Conservation (phyloP, 2,329 filamentous ascomycete species). For the Mycogone perniciosa region DNA sequence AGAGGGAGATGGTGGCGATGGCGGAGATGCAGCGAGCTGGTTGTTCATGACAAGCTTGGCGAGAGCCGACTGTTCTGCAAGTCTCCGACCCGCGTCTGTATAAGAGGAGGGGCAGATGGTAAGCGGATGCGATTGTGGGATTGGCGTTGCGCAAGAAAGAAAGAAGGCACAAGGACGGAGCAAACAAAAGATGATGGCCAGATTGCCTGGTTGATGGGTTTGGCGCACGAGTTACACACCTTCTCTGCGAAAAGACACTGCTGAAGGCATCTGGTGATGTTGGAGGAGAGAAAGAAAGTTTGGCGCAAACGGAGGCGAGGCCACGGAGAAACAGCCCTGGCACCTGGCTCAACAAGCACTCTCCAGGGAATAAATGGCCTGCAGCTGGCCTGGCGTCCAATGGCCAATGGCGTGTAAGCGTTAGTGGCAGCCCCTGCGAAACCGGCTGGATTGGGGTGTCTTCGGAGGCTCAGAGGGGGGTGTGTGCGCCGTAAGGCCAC, state of each 20-base stretch:
- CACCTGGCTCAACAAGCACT: conserved; percentile 1
- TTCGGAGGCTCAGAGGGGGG: not conserved
- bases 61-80: conserved; percentile 36
- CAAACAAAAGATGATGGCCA: conserved; percentile 1
- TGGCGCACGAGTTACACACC: conserved; percentile 16
- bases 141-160: not conserved
- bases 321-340: conserved; percentile 2
- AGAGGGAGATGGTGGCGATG: conserved; percentile 25
- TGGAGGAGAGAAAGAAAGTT: conserved; percentile 8
- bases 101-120: not conserved
- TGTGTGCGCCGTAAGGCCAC: not conserved
- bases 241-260: conserved; percentile 17
- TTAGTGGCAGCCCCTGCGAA: not conserved
- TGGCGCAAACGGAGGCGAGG: conserved; percentile 11
- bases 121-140: not conserved
- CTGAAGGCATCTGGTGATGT: conserved; percentile 18
- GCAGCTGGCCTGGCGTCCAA: conserved; percentile 13
- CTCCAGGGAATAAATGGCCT: conserved; percentile 13
- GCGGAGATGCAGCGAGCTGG: conserved; percentile 29
- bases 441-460: not conserved
- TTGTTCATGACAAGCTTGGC: conserved; percentile 43
- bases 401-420: conserved; percentile 15
- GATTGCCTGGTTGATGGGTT: not conserved
- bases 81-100: conserved; percentile 28
- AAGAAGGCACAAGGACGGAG: not conserved